phyloP scores from a whole-genome alignment of 2,329 filamentous ascomycete species.

The Talaromyces sp. region DNA sequence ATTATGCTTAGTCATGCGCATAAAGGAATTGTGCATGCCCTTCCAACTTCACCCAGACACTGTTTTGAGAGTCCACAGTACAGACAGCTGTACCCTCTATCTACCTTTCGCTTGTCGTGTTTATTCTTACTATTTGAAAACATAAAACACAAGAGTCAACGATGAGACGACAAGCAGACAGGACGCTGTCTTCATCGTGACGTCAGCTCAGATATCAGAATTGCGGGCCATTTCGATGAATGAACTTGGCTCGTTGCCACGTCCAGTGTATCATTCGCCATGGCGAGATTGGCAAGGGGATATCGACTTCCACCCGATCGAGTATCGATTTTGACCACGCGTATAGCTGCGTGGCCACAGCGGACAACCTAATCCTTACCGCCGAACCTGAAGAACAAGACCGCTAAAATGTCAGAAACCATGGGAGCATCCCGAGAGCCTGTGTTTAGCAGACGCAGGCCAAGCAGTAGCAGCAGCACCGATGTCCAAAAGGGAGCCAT shows the following conservation, averaged over 20 bases:
- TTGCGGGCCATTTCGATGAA: background rate
- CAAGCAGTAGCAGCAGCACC: background rate
- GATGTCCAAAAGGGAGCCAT: background rate
- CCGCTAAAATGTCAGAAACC: conserved; percentile 16
- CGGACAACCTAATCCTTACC: background rate
- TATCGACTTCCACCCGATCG: background rate
- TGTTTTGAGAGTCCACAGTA: too few species aligned
- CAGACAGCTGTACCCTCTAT: background rate
- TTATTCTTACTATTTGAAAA: background rate
- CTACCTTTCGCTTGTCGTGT: background rate
- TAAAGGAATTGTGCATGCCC: background rate
- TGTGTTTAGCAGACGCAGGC: background rate
- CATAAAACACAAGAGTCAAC: background rate
- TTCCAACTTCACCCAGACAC: background rate
- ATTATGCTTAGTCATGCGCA: background rate
- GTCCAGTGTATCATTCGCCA: background rate
- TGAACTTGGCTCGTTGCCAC: background rate
- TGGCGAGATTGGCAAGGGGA: background rate
- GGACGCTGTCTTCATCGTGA: background rate
- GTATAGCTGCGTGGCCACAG: background rate
- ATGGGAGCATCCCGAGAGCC: background rate
- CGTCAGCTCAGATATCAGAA: background rate
- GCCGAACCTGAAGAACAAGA: conserved; percentile 17
- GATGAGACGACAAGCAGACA: background rate
- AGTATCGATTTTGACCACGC: background rate